Evolutionary conservation across 2,329 filamentous ascomycete genomes (phyloP).

Genomic region (Aspergillus oerlinghausenensis): DNA sequence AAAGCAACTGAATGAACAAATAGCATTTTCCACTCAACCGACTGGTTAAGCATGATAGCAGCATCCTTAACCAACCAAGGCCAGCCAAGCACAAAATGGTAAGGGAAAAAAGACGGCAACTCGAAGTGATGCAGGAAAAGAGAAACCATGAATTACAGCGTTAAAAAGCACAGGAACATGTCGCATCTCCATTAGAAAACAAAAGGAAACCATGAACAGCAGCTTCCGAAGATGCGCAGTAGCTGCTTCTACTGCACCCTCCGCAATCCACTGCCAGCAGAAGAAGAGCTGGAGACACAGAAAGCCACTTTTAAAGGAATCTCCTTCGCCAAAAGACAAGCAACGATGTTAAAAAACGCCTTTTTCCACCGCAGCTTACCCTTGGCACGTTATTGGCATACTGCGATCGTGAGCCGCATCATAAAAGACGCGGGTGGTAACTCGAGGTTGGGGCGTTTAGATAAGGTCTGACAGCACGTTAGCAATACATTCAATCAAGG

Average conservation of each 20-base stretch:
- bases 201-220: conserved; percentile 36
- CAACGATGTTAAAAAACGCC: conserved; percentile 21
- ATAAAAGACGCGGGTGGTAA: neutral
- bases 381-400: conserved; percentile 25
- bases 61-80: conserved; percentile 36
- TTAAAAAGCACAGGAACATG: conserved; percentile 31
- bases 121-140: conserved; percentile 21
- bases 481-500: neutral
- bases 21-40: conserved; percentile 35
- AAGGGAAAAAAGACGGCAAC: conserved; percentile 26
- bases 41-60: conserved; percentile 33
- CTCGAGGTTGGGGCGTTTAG: neutral
- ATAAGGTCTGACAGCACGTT: neutral
- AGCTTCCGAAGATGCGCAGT: conserved; percentile 5
- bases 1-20: conserved; percentile 27
- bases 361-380: conserved; percentile 24
- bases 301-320: conserved; percentile 39
- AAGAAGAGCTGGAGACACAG: conserved; percentile 33
- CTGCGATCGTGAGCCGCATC: conserved; percentile 30
- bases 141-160: conserved; percentile 33
- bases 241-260: conserved; percentile 12
- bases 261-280: conserved; percentile 21
- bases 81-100: conserved; percentile 33
- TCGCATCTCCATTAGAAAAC: conserved; percentile 35
- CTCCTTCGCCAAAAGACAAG: conserved; percentile 26